phyloP scores from a whole-genome alignment of 805 yeast genomes.

The Limtongia smithiae region DNA sequence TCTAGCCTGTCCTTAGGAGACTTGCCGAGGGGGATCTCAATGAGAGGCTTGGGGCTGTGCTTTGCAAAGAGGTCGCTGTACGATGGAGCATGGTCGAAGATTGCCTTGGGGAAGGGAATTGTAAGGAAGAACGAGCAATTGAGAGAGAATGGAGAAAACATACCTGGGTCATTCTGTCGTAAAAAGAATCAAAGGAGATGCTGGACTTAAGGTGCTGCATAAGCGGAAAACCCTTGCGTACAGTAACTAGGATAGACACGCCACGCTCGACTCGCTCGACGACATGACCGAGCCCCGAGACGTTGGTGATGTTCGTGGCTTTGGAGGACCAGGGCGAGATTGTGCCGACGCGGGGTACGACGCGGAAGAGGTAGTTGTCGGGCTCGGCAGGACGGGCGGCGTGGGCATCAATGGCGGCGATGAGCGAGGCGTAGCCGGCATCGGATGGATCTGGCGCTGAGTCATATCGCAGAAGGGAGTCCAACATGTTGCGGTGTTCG shows the following conservation, averaged over 20 bases:
- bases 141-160: constrained; percentile 41
- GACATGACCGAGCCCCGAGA: constrained; percentile 71
- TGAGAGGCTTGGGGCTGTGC: constrained; percentile 79
- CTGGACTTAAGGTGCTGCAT: constrained; percentile 51
- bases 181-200: constrained; percentile 65
- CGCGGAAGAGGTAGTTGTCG: constrained; percentile 57
- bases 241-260: constrained; percentile 64
- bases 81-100: constrained; percentile 56
- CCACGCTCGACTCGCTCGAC: constrained; percentile 92
- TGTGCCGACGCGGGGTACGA: constrained; percentile 91
- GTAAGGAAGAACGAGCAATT: not conserved
- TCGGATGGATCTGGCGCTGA: constrained; percentile 55
- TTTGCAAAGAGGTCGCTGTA: constrained; percentile 70
- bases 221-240: constrained; percentile 67
- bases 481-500: constrained; percentile 44
- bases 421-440: constrained; percentile 43
- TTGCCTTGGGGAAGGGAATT: constrained; percentile 25
- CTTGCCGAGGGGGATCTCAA: constrained; percentile 61
- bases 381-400: constrained; percentile 36
- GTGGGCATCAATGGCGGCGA: constrained; percentile 36
- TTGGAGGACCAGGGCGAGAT: constrained; percentile 99
- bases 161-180: constrained; percentile 91
- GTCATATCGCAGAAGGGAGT: constrained; percentile 71
- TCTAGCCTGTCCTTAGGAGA: constrained; percentile 55
- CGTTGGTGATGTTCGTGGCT: constrained; percentile 90